A percentile compares a stretch with the other conserved stretches of the same genome.
Conservation (phyloP, 352 stramenopile genomes). For the Globisporangium parvum region DNA sequence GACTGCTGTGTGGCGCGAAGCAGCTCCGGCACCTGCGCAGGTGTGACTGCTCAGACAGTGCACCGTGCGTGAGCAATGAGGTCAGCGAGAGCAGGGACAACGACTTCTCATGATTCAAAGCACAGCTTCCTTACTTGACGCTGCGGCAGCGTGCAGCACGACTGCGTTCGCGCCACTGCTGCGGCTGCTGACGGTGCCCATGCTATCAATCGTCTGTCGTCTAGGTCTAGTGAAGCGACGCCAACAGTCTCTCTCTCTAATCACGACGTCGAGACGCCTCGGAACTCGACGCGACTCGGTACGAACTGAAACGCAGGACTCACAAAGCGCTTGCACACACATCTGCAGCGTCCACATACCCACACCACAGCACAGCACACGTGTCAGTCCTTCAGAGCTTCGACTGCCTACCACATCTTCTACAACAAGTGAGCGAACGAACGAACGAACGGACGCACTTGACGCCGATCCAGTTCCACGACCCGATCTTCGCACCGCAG, state of each 20-base stretch:
- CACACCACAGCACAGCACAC: no score
- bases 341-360: conserved; percentile 22
- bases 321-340: conserved; percentile 50
- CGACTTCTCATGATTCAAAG: no score
- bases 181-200: no score
- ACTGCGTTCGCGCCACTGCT: no score
- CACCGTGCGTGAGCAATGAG: no score
- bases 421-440: not conserved
- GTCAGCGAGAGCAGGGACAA: no score
- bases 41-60: no score
- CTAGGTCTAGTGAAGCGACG: not conserved
- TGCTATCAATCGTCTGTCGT: no score
- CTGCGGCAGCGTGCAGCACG: no score
- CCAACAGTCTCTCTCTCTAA: not conserved
- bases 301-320: conserved; percentile 55
- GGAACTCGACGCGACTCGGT: conserved; percentile 34
- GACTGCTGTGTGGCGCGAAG: no score
- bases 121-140: no score
- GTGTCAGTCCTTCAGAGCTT: not conserved
- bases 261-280: not conserved
- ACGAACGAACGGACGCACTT: conserved; percentile 35
- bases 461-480: conserved; percentile 69
- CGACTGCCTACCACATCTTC: not conserved
- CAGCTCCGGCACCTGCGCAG: no score
- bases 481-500: conserved; percentile 67